These are phyloP conservation scores for Candida quercuum DNA, from an alignment of 805 yeast genomes.

Conservation along the genomic window DNA sequence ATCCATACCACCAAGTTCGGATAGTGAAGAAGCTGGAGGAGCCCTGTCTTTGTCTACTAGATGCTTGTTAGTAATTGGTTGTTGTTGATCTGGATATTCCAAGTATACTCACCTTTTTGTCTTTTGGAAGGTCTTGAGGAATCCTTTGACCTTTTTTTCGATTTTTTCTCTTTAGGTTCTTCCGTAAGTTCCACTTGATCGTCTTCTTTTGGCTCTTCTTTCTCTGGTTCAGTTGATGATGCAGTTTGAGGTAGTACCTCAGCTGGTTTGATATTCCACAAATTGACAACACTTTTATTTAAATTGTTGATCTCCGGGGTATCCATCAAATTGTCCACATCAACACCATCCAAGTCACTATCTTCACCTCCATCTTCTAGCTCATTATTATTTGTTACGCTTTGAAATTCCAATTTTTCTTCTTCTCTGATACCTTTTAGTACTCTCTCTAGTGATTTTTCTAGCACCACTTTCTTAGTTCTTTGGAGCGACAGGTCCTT, in stretches of 20 bases:
- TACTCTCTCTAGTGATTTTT: conserved; percentile 58
- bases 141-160: conserved; percentile 51
- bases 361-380: conserved; percentile 26
- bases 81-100: too few species aligned
- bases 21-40: conserved; percentile 63
- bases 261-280: conserved; percentile 49
- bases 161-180: conserved; percentile 27
- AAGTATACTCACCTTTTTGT: conserved; percentile 29
- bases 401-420: conserved; percentile 47
- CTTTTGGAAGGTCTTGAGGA: conserved; percentile 28
- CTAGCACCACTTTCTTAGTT: conserved; percentile 59
- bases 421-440: conserved; percentile 51
- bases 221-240: conserved; percentile 6
- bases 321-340: conserved; percentile 51
- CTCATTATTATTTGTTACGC: conserved; percentile 21
- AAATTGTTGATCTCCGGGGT: conserved; percentile 61
- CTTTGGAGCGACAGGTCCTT: conserved; percentile 66
- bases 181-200: conserved; percentile 11
- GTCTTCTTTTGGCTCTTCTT: conserved; percentile 5
- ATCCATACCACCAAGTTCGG: conserved; percentile 86
- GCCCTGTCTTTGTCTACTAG: conserved; percentile 50
- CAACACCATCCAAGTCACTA: conserved; percentile 31
- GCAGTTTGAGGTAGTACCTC: conserved; percentile 1
- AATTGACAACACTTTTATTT: conserved; percentile 69
- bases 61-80: conserved; percentile 25